Conservation (phyloP, 768 basidiomycete species). For the Neoboletus magnificus region DNA sequence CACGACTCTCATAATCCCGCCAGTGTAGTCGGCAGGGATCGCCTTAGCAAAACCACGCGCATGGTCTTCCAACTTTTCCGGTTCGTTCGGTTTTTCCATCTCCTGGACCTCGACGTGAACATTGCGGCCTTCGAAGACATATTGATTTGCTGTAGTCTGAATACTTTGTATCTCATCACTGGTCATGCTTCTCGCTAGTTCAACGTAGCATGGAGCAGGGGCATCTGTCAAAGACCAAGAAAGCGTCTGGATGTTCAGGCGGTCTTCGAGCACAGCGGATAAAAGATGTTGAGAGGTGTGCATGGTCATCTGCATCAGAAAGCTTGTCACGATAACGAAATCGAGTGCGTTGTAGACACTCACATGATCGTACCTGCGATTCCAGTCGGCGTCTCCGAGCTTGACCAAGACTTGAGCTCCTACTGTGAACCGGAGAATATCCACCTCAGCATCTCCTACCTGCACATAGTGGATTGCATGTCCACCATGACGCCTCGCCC, state of each 20-base stretch:
- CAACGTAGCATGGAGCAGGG: constrained; percentile 73
- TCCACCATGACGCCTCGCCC: constrained; percentile 66
- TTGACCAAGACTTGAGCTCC: constrained; percentile 52
- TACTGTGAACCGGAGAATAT: constrained; percentile 46
- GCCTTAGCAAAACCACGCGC: constrained; percentile 52
- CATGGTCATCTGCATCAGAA: constrained; percentile 61
- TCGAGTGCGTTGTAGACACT: constrained; percentile 21
- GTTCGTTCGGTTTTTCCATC: constrained; percentile 41
- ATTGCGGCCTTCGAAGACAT: constrained; percentile 65
- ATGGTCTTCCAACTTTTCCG: constrained; percentile 37
- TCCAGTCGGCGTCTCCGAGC: constrained; percentile 57
- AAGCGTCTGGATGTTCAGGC: constrained; percentile 62
- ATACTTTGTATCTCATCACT: constrained; percentile 56
- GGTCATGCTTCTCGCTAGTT: constrained; percentile 67
- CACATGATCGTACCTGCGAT: constrained; percentile 72
- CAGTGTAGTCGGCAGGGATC: constrained; percentile 71
- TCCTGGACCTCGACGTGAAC: constrained; percentile 77
- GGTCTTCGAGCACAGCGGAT: constrained; percentile 72
- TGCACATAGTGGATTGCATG: constrained; percentile 73
- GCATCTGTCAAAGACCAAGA: constrained; percentile 76
- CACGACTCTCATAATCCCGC: constrained; percentile 74
- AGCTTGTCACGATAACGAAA: not conserved
- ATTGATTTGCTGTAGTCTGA: constrained; percentile 61
- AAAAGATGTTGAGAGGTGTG: constrained; percentile 84
- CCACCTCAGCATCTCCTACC: constrained; percentile 37